Evolutionary conservation across 441 rosid species (phyloP), one percentile per base, ranked within the genome.

Genomic region (Jatropha multifida): DNA sequence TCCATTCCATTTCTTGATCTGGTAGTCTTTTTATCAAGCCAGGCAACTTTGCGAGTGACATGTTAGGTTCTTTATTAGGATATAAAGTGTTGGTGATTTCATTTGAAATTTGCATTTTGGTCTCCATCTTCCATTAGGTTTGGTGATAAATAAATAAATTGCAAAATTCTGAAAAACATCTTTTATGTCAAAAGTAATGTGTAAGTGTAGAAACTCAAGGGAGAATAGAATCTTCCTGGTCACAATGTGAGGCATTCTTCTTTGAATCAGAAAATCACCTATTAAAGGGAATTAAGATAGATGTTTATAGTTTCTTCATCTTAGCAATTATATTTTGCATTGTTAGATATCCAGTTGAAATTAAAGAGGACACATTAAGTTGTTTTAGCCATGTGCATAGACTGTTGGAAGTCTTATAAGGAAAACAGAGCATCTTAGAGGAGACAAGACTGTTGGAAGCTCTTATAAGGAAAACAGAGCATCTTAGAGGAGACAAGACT

Each of bases 11-110:
- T 32, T 32, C 32, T 32, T 32, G 14, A 49, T 73, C 61, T 12
- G 18, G 5, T 62, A 17, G 59, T 10, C 27, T 27, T 32, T 44
- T 2, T 32, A 7, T 13, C 32, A 18, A 11, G n/a, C 38, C 4
- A 27, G 44, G 8, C 65, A 23, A 11, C 37, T 38, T 26, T 5
- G 32, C 32, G 2, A 32, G 32, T 32, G 32, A 10, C 52, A n/a
- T 51, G 59, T 72, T 26, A 26, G 67, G 26, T 59, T 26, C 41
- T 72, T 12, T 41, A 72, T 14, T 59, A 32, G 52, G 40, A 72
- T 40, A 59, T 20, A 13, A 26, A 13, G 10, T 27, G 44, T 6
- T 72, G 38, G 68, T 18, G 63, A 59, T 59, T 23, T 67, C 52
- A 9, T 58, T 14, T 71, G 71, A 71, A 20, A 15, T 42, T 58